phyloP scores from a whole-genome alignment of 345 rosid genomes.

The Luvunga scandens region DNA sequence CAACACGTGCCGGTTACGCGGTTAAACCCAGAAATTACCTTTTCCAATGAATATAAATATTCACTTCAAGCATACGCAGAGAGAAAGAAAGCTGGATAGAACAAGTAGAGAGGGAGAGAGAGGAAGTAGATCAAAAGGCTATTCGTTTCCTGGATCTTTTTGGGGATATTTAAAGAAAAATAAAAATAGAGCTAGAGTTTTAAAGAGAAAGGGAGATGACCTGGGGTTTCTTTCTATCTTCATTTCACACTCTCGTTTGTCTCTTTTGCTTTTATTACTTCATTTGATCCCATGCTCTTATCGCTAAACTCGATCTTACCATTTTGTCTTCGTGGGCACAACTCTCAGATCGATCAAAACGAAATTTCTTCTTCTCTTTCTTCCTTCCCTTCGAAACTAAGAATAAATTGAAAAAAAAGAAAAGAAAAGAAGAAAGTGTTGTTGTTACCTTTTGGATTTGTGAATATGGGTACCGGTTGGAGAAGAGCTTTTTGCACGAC shows the following conservation, averaged over 20 bases:
- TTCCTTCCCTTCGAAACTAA: not conserved
- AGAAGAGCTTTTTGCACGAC: constrained; percentile 94
- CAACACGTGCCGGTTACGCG: constrained; percentile 35
- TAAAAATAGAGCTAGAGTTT: not conserved
- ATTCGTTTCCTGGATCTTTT: constrained; percentile 28
- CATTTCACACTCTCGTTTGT: constrained; percentile 23
- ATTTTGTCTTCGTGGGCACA: constrained; percentile 44
- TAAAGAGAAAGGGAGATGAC: not conserved
- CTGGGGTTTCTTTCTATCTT: not conserved
- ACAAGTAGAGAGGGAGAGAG: not conserved
- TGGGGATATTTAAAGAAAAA: constrained; percentile 15
- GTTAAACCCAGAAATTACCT: constrained; percentile 13
- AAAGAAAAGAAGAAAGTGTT: too few relatives aligned
- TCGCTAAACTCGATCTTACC: constrained; percentile 25
- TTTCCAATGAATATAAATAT: constrained; percentile 28
- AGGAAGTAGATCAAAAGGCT: constrained; percentile 31
- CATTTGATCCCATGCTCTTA: constrained; percentile 36
- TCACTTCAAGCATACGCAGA: constrained; percentile 2
- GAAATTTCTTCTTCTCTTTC: constrained; percentile 17
- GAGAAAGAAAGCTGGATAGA: not conserved
- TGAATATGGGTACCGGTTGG: constrained; percentile 88
- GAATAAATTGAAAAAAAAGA: too few relatives aligned
- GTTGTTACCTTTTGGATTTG: not conserved
- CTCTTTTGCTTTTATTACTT: constrained; percentile 18
- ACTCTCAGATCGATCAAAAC: constrained; percentile 33